Evolutionary conservation across 2,329 filamentous ascomycete species (phyloP), one percentile per base, ranked within the genome.

Genomic region (Fusarium brachygibbosum): DNA sequence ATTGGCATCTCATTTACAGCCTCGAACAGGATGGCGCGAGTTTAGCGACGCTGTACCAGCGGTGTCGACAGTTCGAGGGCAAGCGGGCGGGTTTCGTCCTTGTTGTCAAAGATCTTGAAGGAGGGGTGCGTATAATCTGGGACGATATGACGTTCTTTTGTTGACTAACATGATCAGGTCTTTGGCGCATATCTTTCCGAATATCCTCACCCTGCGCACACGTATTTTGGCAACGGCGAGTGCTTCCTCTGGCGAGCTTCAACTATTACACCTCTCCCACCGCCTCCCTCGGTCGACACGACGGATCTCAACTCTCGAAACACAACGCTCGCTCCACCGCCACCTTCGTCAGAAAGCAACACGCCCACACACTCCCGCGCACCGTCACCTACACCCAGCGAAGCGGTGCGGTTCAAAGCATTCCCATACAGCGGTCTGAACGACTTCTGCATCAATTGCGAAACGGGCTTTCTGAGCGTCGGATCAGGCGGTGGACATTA

Each of bases 111-210:
- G 96, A 99, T 78, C 87, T 87, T 11, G 86, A 87, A 58, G 91
- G 91, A 58, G 90, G 91, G 56, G 90, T 93, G 84, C 79, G 90
- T 86, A 61, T 45, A 54, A 38, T 48, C 21, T 65, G 50, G 54
- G 51, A 44, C 41, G 57, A 65, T 46, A 59, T 68, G 59, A 49
- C 53, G 46, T 58, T 61, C 29, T 51, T 29, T 19, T 35, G 11
- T 35, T 35, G 35, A 59, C 67, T 67, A 49, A 70, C 52, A 54
- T 31, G 32, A 52, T 41, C 68, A 91, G 87, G 87, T 93, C 41
- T 99, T 99, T 78, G 96, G 96, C 76, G 94, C 94, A 54, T 98
- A 98, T 79, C 88, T 98, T 55, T 97, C 93, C 53, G 95, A 99
- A 78, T 86, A 92, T 51, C 94, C 95, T 13, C 92, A 91, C 72